phyloP scores from a whole-genome alignment of 495 filamentous ascomycete genomes.

The Hyaloscypha hepaticicola region DNA sequence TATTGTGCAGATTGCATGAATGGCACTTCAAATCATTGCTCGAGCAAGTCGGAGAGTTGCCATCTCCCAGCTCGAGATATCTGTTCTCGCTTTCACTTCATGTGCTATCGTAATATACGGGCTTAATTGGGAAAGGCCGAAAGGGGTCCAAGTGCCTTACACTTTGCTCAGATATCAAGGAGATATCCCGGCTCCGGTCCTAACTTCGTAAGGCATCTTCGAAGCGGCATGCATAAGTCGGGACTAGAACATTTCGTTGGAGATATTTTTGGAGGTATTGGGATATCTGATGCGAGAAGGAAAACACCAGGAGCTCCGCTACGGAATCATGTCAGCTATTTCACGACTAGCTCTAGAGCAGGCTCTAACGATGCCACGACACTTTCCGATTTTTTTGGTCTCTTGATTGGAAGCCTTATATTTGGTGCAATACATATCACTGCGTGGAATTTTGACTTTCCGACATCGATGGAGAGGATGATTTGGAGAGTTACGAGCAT shows the following conservation, averaged over 20 bases:
- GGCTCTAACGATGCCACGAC: no score
- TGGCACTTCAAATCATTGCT: constrained; percentile 33
- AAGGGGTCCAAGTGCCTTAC: constrained; percentile 2
- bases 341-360: neutral
- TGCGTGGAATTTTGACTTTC: constrained; percentile 43
- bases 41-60: constrained; percentile 28
- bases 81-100: constrained; percentile 34
- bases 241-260: no score
- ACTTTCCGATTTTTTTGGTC: neutral
- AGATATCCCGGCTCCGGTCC: neutral
- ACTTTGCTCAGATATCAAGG: neutral
- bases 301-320: neutral
- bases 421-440: constrained; percentile 40
- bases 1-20: constrained; percentile 33
- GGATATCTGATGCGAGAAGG: no score
- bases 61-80: constrained; percentile 37
- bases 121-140: constrained; percentile 35
- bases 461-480: constrained; percentile 32
- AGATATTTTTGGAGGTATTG: no score
- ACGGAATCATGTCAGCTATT: neutral
- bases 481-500: constrained; percentile 36
- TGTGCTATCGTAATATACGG: constrained; percentile 31
- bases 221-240: no score
- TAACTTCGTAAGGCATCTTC: neutral
- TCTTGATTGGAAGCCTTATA: neutral